These are phyloP conservation scores for Pythium oligandrum DNA, from an alignment of 352 stramenopile species.

Conservation along the genomic window DNA sequence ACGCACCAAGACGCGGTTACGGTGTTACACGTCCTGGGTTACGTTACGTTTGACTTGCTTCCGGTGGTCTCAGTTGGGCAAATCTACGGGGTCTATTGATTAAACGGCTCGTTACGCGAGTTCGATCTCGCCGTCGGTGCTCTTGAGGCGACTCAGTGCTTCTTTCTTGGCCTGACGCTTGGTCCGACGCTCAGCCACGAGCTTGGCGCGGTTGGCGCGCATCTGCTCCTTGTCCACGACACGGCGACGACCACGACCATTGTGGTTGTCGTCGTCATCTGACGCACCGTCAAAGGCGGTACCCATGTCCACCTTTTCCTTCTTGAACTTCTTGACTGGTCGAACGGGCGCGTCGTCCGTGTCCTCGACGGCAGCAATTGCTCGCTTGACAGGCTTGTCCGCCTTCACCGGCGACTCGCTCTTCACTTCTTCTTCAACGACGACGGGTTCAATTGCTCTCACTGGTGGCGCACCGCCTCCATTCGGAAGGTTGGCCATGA, in stretches of 20 bases:
- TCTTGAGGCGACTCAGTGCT: conserved; percentile 41
- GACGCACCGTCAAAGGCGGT: conserved; percentile 62
- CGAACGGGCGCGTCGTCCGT: conserved; percentile 8
- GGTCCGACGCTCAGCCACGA: conserved; percentile 36
- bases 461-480: conserved; percentile 4
- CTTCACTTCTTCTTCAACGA: not conserved
- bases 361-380: conserved; percentile 7
- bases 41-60: too few species aligned
- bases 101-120: conserved; percentile 8
- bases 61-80: too few species aligned
- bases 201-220: conserved; percentile 54
- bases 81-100: too few species aligned
- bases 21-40: too few species aligned
- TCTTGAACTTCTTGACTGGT: not conserved
- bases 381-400: not conserved
- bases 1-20: too few species aligned
- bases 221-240: conserved; percentile 53
- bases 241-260: conserved; percentile 13
- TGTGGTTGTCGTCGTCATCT: conserved; percentile 31
- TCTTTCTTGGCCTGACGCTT: conserved; percentile 62
- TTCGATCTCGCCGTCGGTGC: conserved; percentile 37
- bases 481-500: conserved; percentile 24
- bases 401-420: not conserved
- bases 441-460: conserved; percentile 8
- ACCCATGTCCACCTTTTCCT: conserved; percentile 71